A percentile compares a stretch with the other conserved stretches of the same genome.
These are phyloP conservation scores for Taiozyma sp. DNA, from an alignment of 1,139 yeast genomes.

Conservation along the genomic window DNA sequence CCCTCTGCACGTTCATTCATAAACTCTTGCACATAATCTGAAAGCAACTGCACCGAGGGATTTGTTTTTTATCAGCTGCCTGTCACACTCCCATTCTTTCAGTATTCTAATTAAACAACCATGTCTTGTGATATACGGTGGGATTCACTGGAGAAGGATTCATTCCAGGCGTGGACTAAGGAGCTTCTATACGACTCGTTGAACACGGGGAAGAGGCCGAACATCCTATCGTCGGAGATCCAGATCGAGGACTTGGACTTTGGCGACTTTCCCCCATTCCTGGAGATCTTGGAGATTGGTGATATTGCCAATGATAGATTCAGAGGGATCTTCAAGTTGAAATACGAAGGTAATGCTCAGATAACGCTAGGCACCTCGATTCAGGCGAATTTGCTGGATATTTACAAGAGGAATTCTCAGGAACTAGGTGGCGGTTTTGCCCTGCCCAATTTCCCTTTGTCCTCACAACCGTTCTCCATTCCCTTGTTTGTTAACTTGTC, in stretches of 20 bases:
- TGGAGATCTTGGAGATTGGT: constrained; percentile 82
- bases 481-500: constrained; percentile 75
- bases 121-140: constrained; percentile 83
- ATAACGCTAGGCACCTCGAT: constrained; percentile 77
- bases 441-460: constrained; percentile 60
- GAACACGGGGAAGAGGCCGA: constrained; percentile 71
- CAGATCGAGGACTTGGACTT: constrained; percentile 68
- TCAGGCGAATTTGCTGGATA: constrained; percentile 78
- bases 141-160: constrained; percentile 70
- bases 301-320: constrained; percentile 77
- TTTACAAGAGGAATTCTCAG: constrained; percentile 47
- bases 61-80: background rate
- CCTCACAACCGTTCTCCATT: constrained; percentile 65
- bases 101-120: background rate
- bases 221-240: constrained; percentile 69
- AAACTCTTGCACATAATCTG: background rate
- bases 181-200: constrained; percentile 71
- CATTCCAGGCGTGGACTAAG: constrained; percentile 59
- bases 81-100: background rate
- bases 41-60: background rate
- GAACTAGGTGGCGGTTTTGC: constrained; percentile 42
- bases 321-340: constrained; percentile 79
- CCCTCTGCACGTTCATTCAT: background rate
- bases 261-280: constrained; percentile 72
- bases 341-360: constrained; percentile 75